Percentiles rank a stretch among this genome's conserved stretches.
Evolutionary conservation across 805 yeast genomes (phyloP).

Genomic region (Ogataea populi-albae): DNA sequence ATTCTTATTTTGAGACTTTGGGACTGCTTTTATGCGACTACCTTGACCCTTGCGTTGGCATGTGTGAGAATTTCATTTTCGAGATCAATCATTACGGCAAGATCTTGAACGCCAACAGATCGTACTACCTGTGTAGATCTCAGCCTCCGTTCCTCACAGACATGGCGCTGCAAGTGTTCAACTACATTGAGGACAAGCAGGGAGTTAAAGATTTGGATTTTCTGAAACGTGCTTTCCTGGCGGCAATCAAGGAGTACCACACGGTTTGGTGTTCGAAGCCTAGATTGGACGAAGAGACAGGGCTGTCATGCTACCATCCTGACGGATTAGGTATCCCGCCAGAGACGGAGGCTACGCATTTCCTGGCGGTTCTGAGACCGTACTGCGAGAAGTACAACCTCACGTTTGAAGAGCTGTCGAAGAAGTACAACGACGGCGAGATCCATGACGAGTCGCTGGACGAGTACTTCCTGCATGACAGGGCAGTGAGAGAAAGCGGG

Average conservation of each 20-base stretch:
- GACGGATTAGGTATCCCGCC: slow-evolving; percentile 94
- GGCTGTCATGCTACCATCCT: slow-evolving; percentile 87
- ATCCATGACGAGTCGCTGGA: slow-evolving; percentile 80
- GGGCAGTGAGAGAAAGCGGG: slow-evolving; percentile 95
- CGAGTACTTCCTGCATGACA: slow-evolving; percentile 83
- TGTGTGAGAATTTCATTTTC: slow-evolving; percentile 89
- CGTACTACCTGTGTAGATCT: slow-evolving; percentile 85
- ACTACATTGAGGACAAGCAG: slow-evolving; percentile 41
- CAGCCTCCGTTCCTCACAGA: slow-evolving; percentile 98
- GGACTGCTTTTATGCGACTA: slow-evolving; percentile 72
- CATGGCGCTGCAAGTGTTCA: slow-evolving; percentile 72
- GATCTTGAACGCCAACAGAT: slow-evolving; percentile 89
- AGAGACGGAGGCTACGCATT: slow-evolving; percentile 91
- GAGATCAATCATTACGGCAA: slow-evolving; percentile 90
- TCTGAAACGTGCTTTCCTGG: slow-evolving; percentile 58
- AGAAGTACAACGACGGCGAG: slow-evolving; percentile 62
- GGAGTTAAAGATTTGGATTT: slow-evolving; percentile 56
- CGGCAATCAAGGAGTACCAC: slow-evolving; percentile 84
- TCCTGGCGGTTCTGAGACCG: slow-evolving; percentile 65
- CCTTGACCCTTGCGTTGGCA: slow-evolving; percentile 74
- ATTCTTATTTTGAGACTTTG: slow-evolving; percentile 85
- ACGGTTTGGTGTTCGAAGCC: slow-evolving; percentile 78
- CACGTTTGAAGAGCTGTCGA: slow-evolving; percentile 60
- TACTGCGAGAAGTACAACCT: slow-evolving; percentile 62
- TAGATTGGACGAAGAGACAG: slow-evolving; percentile 67